Conservation (phyloP, 345 rosid genomes). For the Ricinus communis region DNA sequence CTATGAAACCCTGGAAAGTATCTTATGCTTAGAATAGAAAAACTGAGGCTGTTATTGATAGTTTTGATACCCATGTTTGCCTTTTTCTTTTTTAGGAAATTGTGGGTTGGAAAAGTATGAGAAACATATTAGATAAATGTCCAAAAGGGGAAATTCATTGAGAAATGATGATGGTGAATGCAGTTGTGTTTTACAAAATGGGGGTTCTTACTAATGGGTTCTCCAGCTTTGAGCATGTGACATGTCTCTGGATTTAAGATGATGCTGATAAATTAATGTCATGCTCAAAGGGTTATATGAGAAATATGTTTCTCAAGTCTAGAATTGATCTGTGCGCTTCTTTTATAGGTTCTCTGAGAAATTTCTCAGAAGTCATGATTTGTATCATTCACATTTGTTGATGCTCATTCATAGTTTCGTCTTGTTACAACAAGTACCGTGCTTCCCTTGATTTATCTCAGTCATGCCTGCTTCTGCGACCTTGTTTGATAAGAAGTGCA, state of each 20-base stretch:
- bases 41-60: neutral
- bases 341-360: neutral
- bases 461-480: slow-evolving; percentile 95
- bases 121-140: neutral
- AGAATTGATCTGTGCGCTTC: neutral
- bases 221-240: neutral
- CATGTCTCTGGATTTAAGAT: neutral
- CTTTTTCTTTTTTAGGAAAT: neutral
- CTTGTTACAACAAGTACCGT: slow-evolving; percentile 5
- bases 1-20: neutral
- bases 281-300: neutral
- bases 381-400: neutral
- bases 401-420: neutral
- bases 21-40: neutral
- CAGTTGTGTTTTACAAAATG: neutral
- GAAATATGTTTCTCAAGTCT: neutral
- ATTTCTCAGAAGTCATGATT: neutral
- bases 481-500: slow-evolving; percentile 86
- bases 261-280: neutral
- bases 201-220: neutral
- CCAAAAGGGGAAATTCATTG: neutral
- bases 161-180: neutral
- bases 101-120: neutral
- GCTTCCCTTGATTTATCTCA: slow-evolving; percentile 56
- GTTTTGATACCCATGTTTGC: neutral